phyloP scores from a whole-genome alignment of 768 basidiomycete genomes.

The Omphalotus guepiniiformis region DNA sequence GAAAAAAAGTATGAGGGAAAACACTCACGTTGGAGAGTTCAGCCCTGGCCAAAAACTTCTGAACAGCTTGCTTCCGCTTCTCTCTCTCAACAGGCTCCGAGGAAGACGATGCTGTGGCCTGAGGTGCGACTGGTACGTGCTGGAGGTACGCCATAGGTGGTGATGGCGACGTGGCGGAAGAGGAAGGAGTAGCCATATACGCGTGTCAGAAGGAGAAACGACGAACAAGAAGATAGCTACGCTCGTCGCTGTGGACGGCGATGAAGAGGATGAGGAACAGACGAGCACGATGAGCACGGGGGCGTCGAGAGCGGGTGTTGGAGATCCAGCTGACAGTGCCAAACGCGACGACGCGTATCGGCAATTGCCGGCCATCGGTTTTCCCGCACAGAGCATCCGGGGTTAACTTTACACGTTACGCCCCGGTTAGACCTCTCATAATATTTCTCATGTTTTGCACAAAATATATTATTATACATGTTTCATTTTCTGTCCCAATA shows the following conservation, averaged over 20 bases:
- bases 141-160: conserved; percentile 61
- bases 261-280: conserved; percentile 1
- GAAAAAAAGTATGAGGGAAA: conserved; percentile 22
- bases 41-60: conserved; percentile 75
- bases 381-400: conserved; percentile 26
- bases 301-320: conserved; percentile 25
- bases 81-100: conserved; percentile 49
- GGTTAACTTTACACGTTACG: background rate
- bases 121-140: conserved; percentile 32
- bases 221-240: conserved; percentile 15
- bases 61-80: conserved; percentile 60
- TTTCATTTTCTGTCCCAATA: conserved; percentile 46
- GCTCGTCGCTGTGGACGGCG: conserved; percentile 23
- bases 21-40: conserved; percentile 79
- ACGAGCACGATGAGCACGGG: conserved; percentile 16
- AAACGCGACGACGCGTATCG: conserved; percentile 55
- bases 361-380: conserved; percentile 45
- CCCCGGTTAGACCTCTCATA: background rate
- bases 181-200: conserved; percentile 75
- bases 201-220: conserved; percentile 26
- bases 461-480: background rate
- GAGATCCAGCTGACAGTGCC: too few species aligned
- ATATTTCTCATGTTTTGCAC: background rate
- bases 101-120: conserved; percentile 29
- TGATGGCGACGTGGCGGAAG: conserved; percentile 79